A percentile compares a stretch with the other conserved stretches of the same genome.
Evolutionary conservation across 495 filamentous ascomycete genomes (phyloP).

Genomic region (Neurospora tetraspora): DNA sequence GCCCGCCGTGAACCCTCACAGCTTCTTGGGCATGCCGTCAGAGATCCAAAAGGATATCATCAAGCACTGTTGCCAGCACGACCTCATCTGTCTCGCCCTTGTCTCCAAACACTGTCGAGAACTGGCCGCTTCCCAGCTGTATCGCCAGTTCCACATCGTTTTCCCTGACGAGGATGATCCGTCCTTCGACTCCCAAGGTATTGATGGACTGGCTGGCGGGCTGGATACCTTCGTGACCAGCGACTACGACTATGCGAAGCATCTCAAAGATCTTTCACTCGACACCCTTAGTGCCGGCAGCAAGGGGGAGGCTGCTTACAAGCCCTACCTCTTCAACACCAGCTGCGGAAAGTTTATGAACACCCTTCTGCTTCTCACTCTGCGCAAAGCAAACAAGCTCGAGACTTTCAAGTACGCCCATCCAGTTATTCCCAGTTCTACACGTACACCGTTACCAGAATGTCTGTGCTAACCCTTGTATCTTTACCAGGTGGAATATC

Average conservation of each 20-base stretch:
- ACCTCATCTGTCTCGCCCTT: conserved; percentile 44
- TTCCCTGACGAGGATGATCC: conserved; percentile 46
- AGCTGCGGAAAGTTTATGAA: conserved; percentile 54
- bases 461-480: conserved; percentile 1
- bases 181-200: conserved; percentile 27
- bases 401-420: conserved; percentile 44
- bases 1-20: conserved; percentile 4
- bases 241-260: conserved; percentile 49
- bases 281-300: conserved; percentile 37
- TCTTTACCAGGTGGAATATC: conserved; percentile 46
- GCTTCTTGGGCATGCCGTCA: conserved; percentile 35
- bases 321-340: conserved; percentile 33
- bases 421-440: background rate
- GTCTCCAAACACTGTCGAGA: conserved; percentile 46
- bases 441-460: background rate
- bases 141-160: conserved; percentile 47
- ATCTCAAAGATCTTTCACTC: conserved; percentile 40
- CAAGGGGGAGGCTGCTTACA: conserved; percentile 36
- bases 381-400: conserved; percentile 42
- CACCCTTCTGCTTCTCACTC: conserved; percentile 44
- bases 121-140: conserved; percentile 46
- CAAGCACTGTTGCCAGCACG: conserved; percentile 30
- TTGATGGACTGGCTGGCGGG: conserved; percentile 43
- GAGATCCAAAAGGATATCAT: conserved; percentile 45
- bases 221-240: conserved; percentile 51